phyloP scores from a whole-genome alignment of 129 eudicot species.

The Erigeron canadensis region DNA sequence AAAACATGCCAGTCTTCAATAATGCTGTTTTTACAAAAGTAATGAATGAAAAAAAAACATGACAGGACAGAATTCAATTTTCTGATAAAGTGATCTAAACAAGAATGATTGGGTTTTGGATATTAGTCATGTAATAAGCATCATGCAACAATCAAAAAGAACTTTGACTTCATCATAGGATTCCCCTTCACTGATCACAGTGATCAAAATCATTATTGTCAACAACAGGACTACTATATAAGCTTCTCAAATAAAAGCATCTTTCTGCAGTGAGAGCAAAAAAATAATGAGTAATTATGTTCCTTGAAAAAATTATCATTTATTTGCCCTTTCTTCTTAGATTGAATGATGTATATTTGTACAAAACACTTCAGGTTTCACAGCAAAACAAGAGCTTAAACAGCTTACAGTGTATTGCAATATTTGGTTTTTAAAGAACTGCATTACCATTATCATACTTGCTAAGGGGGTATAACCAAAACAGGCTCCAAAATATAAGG shows the following conservation, averaged over 20 bases:
- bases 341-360: background rate
- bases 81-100: too few relatives aligned
- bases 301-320: too few relatives aligned
- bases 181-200: background rate
- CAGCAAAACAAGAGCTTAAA: background rate
- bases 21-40: too few relatives aligned
- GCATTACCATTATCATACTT: background rate
- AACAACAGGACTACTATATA: background rate
- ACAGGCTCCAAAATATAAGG: too few relatives aligned
- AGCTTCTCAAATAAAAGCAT: conserved; percentile 3
- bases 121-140: background rate
- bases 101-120: background rate
- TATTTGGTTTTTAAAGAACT: too few relatives aligned
- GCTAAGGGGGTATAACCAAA: background rate
- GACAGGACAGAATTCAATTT: too few relatives aligned
- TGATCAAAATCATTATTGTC: background rate
- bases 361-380: background rate
- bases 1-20: too few relatives aligned
- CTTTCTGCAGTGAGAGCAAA: background rate
- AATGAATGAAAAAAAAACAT: too few relatives aligned
- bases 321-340: background rate
- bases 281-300: too few relatives aligned
- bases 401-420: too few relatives aligned
- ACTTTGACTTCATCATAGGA: too few relatives aligned
- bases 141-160: background rate